These are phyloP conservation scores for Saccharomycopsis babjevae DNA, from an alignment of 805 yeast genomes.

Conservation along the genomic window DNA sequence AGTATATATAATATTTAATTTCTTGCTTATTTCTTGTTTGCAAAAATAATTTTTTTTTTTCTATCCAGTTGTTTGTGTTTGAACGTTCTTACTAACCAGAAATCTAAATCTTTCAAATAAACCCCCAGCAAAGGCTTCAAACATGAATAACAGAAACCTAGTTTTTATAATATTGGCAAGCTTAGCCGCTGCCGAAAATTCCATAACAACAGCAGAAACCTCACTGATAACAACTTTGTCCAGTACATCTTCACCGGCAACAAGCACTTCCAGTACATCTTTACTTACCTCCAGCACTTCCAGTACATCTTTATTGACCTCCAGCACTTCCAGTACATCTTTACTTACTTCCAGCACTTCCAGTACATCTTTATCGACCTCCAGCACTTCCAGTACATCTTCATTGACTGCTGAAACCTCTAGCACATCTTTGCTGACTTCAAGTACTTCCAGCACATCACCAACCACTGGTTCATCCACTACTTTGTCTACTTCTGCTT, in stretches of 20 bases:
- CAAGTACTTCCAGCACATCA: not conserved
- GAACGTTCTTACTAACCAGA: too few relatives aligned
- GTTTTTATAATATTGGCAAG: not conserved
- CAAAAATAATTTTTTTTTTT: not conserved
- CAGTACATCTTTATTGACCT: too few relatives aligned
- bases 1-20: not conserved
- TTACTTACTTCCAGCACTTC: too few relatives aligned
- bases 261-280: too few relatives aligned
- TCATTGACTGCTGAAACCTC: too few relatives aligned
- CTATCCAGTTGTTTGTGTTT: not conserved
- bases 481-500: not conserved
- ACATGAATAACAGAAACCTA: not conserved
- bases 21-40: not conserved
- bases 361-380: too few relatives aligned
- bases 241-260: not conserved
- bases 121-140: not conserved
- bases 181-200: not conserved
- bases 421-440: not conserved
- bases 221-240: not conserved
- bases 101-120: too few relatives aligned
- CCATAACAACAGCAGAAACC: not conserved
- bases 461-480: not conserved
- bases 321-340: too few relatives aligned
- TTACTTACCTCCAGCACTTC: too few relatives aligned
- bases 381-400: too few relatives aligned